phyloP scores from a whole-genome alignment of 1,284 basidiomycete species.

The Sporisorium sorghi region DNA sequence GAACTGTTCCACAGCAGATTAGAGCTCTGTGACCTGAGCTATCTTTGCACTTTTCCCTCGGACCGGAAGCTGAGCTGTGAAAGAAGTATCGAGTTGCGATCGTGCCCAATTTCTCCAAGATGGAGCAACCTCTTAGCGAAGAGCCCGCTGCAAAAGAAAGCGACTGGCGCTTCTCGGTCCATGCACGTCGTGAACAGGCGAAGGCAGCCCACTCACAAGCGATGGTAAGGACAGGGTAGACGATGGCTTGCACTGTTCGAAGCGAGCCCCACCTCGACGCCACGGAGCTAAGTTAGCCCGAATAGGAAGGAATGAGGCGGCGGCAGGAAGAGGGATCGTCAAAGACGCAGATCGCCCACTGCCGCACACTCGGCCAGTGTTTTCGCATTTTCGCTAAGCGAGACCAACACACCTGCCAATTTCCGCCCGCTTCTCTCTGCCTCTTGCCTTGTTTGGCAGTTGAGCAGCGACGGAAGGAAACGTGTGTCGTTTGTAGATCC shows the following conservation, averaged over 20 bases:
- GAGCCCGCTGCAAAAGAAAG: not conserved
- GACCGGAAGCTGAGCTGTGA: not conserved
- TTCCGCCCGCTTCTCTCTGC: slow-evolving; percentile 5
- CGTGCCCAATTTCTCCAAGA: not conserved
- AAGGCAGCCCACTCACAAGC: not conserved
- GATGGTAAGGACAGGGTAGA: too few species aligned
- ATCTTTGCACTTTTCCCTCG: not conserved
- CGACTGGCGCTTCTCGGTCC: not conserved
- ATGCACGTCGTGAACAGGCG: too few species aligned
- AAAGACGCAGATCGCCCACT: not conserved
- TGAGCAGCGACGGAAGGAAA: too few species aligned
- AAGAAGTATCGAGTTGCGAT: not conserved
- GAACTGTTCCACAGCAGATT: not conserved
- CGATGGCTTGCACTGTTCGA: slow-evolving; percentile 3
- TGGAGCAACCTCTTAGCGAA: not conserved
- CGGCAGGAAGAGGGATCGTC: slow-evolving; percentile 1
- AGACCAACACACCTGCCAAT: slow-evolving; percentile 38
- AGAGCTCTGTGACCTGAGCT: too few species aligned
- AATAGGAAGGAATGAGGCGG: slow-evolving; percentile 6
- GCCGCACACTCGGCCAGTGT: not conserved
- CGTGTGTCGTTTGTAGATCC: slow-evolving; percentile 5
- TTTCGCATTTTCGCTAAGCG: slow-evolving; percentile 3
- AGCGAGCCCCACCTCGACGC: not conserved
- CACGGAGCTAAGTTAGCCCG: not conserved
- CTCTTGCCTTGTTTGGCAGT: slow-evolving; percentile 24